Percentiles rank a stretch among this genome's conserved stretches.
Evolutionary conservation across 2,329 filamentous ascomycete species (phyloP).

Genomic region (Aaosphaeria pasadenensis): DNA sequence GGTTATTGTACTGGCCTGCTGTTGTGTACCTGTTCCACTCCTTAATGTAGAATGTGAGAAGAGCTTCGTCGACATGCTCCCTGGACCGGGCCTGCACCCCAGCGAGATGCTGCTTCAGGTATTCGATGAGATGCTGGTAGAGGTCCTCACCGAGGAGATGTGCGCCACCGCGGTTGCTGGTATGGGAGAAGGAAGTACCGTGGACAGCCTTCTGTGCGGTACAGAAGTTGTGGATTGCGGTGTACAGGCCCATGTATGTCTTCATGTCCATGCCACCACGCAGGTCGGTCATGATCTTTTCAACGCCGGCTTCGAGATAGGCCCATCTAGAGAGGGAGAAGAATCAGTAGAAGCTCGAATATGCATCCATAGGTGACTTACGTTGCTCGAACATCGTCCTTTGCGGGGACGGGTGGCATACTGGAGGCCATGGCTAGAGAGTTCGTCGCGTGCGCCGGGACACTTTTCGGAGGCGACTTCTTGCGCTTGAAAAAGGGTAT

Average conservation of each 20-base stretch:
- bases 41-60: slow-evolving; percentile 89
- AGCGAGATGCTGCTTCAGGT: slow-evolving; percentile 75
- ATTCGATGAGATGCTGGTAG: slow-evolving; percentile 85
- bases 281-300: slow-evolving; percentile 89
- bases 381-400: slow-evolving; percentile 61
- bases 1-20: slow-evolving; percentile 95
- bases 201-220: slow-evolving; percentile 91
- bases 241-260: slow-evolving; percentile 97
- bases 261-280: slow-evolving; percentile 92
- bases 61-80: slow-evolving; percentile 81
- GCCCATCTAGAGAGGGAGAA: slow-evolving; percentile 64
- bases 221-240: slow-evolving; percentile 98
- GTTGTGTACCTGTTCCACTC: slow-evolving; percentile 97
- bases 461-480: slow-evolving; percentile 33
- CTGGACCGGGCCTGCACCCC: slow-evolving; percentile 69
- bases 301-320: slow-evolving; percentile 83
- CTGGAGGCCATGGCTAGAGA: slow-evolving; percentile 26
- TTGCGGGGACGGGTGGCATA: slow-evolving; percentile 48
- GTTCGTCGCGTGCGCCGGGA: slow-evolving; percentile 30
- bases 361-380: slow-evolving; percentile 38
- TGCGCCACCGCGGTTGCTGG: slow-evolving; percentile 75
- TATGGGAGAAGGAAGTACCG: slow-evolving; percentile 46
- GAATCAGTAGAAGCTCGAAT: neutral
- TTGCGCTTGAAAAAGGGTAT: slow-evolving; percentile 28
- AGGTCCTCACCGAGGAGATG: slow-evolving; percentile 94